Base-by-base conservation (phyloP, 768 basidiomycete species). In the Hericium rajendrae region DNA sequence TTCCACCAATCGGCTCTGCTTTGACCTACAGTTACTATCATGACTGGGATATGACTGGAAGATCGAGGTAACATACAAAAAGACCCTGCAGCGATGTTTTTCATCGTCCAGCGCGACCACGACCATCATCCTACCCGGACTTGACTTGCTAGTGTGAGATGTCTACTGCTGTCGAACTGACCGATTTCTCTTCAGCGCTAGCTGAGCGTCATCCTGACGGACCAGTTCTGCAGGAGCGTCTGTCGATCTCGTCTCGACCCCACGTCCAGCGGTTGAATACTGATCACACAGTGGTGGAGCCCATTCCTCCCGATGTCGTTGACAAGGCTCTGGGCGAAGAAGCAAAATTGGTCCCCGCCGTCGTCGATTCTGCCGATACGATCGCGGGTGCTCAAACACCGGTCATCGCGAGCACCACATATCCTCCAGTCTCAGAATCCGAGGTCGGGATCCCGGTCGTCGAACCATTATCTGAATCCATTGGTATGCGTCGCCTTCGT, bases 401-500 rank as follows among this genome's bases (percentile, higher is more conserved):
- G 32, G 32, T 10, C 32, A 32, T 32, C 32, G 32, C 9, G 32
- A 32, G 32, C 32, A 32, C 32, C 5, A 32, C 32, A 2, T 32
- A 32, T 32, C 32, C 32, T 46, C 43, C 43, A 1, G n/a, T 20
- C 20, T 20, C 43, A 6, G 43, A 46, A n/a, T 18, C 43, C 20
- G 43, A 18, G 12, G 43, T 46, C 43, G n/a, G n/a, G n/a, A 20
- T 46, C 43, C n/a, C 43, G 16, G 15, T 15, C n/a, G 16, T 46
- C 13, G 43, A 46, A 20, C 48, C 49, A 15, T 43, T 59, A 3
- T 37, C 24, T 2, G 62, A 62, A 20, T 58, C 58, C 12, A 60
- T 54, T 46, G 51, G 18, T 5, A 43, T 61, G 6, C 63, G 60
- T 6, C 58, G 57, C 16, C 46, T 66, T 4, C 63, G 65, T n/a